Evolutionary conservation across 2,329 filamentous ascomycete genomes (phyloP).

Genomic region (Claviceps sp.): DNA sequence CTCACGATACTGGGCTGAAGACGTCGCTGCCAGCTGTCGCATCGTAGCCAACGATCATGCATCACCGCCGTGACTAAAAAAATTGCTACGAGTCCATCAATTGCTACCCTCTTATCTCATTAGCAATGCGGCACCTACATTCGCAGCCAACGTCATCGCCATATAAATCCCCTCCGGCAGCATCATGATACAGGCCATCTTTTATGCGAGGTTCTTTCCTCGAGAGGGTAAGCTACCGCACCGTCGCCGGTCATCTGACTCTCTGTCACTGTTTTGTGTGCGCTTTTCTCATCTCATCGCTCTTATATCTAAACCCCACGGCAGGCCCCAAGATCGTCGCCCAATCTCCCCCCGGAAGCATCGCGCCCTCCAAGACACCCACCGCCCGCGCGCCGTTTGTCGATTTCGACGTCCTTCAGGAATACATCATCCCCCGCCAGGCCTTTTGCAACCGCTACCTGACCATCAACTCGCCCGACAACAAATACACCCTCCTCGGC

Average conservation of each 20-base stretch:
- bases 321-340: conserved; percentile 46
- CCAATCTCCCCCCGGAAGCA: conserved; percentile 26
- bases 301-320: not conserved
- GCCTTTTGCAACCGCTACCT: conserved; percentile 89
- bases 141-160: not conserved
- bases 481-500: conserved; percentile 65
- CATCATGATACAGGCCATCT: conserved; percentile 55
- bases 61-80: not conserved
- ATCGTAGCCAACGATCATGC: not conserved
- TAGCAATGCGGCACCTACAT: not conserved
- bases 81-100: not conserved
- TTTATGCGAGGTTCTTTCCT: conserved; percentile 56
- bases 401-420: conserved; percentile 73
- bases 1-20: not conserved
- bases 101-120: not conserved
- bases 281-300: not conserved
- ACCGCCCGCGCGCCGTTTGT: conserved; percentile 46
- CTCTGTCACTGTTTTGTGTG: not conserved
- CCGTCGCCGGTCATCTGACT: not conserved
- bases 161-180: not conserved
- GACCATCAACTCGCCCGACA: conserved; percentile 58
- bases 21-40: not conserved
- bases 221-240: conserved; percentile 37
- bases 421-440: conserved; percentile 89
- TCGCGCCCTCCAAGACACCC: conserved; percentile 1